Base-by-base conservation (phyloP, 805 yeast species). In the Candida broadrunensis region DNA sequence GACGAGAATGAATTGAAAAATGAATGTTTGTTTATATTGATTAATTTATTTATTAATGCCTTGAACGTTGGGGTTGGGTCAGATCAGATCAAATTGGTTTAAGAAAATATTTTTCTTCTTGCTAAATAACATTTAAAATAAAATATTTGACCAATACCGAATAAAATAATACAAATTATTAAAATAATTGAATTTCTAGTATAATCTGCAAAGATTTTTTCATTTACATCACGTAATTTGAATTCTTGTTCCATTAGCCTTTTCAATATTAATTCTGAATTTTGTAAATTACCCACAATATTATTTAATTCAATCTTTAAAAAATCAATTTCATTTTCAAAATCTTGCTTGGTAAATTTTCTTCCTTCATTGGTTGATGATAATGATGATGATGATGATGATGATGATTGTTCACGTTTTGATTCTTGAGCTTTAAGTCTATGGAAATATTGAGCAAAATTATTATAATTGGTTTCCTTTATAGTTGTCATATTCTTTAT, bases 201-300 rank as follows among this genome's bases (percentile, higher is more conserved):
- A 50, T 65, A 67, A 14, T 57, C 57, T 19, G 58, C 52, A 37
- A 48, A 70, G 26, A 70, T 69, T 18, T 50, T 52, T 44, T 70
- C 75, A 47, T 70, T 70, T 30, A 56, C 59, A 41, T 67, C 65
- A 44, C 75, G 45, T 29, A 70, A 48, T 40, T 50, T 53, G 16
- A 42, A 54, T 44, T 70, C 73, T 36, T 63, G 65, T 16, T 56
- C 56, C 47, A 64, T 46, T 31, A 70, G 50, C 16, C 55, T 53
- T 25, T 50, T 30, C 14, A 68, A 50, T 8, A 59, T 54, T 3
- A 41, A 33, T 31, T 59, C 63, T 2, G 70, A 58, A 30, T 54
- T 51, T 27, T 57, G 39, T 35, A 70, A 55, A 37, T 52, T 60
- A 26, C 60, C 67, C 2, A 55, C 50, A 13, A 67, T 60, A 16